A percentile compares a stretch with the other conserved stretches of the same genome.
Evolutionary conservation across 148 eudicot species (phyloP).

Genomic region (Beta vulgaris): DNA sequence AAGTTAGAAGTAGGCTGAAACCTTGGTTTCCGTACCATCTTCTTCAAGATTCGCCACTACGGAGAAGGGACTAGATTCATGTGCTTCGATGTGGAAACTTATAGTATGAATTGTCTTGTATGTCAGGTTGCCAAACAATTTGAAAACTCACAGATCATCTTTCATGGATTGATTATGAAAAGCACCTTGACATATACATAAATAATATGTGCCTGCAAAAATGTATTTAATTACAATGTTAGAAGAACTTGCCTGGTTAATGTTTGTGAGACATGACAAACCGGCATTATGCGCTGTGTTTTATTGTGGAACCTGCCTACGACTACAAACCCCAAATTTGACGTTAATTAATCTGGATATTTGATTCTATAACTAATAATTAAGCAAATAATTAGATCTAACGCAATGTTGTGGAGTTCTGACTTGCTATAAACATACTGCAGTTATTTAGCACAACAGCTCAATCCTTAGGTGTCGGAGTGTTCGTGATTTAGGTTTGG

Average conservation of each 20-base stretch:
- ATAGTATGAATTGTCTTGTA: neutral
- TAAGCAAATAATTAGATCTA: neutral
- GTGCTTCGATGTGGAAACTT: neutral
- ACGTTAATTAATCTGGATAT: conserved; percentile 8
- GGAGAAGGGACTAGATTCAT: neutral
- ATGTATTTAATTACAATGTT: conserved; percentile 7
- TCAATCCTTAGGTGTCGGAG: too few relatives aligned
- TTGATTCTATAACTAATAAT: conserved; percentile 5
- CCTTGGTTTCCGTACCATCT: too few relatives aligned
- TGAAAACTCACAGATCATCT: neutral
- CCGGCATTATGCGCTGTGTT: conserved; percentile 12
- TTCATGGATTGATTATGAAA: conserved; percentile 3
- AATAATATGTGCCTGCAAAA: neutral
- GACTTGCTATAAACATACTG: neutral
- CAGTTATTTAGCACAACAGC: too few relatives aligned
- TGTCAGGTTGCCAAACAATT: too few relatives aligned
- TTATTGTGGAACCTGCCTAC: neutral
- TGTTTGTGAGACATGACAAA: conserved; percentile 9
- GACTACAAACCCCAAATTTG: conserved; percentile 18
- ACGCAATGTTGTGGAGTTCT: neutral
- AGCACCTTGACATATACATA: neutral
- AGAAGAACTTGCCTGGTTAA: neutral
- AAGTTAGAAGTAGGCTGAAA: too few relatives aligned
- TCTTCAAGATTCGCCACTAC: too few relatives aligned
- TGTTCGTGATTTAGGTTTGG: too few relatives aligned